Evolutionary conservation across 495 filamentous ascomycete genomes (phyloP).

Genomic region (Aspergillus wentii): DNA sequence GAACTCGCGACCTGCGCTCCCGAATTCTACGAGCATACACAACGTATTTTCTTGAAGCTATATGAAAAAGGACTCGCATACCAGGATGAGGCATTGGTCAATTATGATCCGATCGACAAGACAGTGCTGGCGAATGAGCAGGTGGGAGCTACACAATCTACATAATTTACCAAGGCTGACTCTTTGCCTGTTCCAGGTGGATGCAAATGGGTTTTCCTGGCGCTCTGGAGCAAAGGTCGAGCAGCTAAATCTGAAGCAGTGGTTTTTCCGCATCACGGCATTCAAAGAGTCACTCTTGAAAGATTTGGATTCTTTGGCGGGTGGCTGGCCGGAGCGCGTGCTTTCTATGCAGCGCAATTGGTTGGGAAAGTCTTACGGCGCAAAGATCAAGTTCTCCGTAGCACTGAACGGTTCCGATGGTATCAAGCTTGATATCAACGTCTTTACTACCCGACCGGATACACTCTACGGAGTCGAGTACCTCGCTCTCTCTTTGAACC

Average conservation of each 20-base stretch:
- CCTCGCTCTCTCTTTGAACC: slow-evolving; percentile 68
- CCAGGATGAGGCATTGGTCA: slow-evolving; percentile 73
- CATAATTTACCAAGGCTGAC: slow-evolving; percentile 5
- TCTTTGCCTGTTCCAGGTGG: slow-evolving; percentile 49
- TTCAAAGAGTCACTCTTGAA: slow-evolving; percentile 70
- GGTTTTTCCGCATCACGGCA: slow-evolving; percentile 81
- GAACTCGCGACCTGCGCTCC: slow-evolving; percentile 81
- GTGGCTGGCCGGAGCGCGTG: slow-evolving; percentile 76
- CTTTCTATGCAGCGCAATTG: slow-evolving; percentile 83
- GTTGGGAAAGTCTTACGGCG: slow-evolving; percentile 74
- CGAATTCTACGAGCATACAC: slow-evolving; percentile 83
- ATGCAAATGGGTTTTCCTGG: slow-evolving; percentile 79
- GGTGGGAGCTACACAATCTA: slow-evolving; percentile 13
- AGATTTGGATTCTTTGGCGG: slow-evolving; percentile 62
- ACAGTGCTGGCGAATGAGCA: slow-evolving; percentile 91
- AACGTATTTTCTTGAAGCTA: slow-evolving; percentile 74
- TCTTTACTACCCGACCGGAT: slow-evolving; percentile 81
- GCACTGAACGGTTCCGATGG: slow-evolving; percentile 27
- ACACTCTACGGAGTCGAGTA: slow-evolving; percentile 83
- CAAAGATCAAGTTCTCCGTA: slow-evolving; percentile 64
- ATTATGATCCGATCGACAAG: slow-evolving; percentile 85
- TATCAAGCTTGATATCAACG: slow-evolving; percentile 46
- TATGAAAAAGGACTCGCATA: slow-evolving; percentile 70
- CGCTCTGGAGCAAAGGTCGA: slow-evolving; percentile 83
- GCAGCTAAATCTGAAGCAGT: slow-evolving; percentile 74